Percentiles rank a stretch among this genome's conserved stretches.
These are phyloP conservation scores for Fraxinus anomala DNA, from an alignment of 257 asterid species.

Conservation along the genomic window DNA sequence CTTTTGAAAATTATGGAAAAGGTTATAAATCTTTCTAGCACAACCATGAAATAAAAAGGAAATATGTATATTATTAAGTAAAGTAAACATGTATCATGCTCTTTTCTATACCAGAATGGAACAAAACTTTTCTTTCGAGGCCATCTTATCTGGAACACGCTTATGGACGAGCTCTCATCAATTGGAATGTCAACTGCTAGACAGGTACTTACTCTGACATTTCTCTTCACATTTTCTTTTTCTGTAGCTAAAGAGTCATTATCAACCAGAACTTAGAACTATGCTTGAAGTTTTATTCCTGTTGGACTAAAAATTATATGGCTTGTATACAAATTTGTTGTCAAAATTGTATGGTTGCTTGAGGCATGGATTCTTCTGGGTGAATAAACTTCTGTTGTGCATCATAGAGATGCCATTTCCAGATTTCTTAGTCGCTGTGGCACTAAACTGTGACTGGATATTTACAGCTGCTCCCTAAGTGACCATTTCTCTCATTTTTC, in stretches of 20 bases:
- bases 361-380: constrained; percentile 4
- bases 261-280: constrained; percentile 4
- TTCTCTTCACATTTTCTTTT: constrained; percentile 20
- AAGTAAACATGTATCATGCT: constrained; percentile 25
- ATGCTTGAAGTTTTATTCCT: constrained; percentile 11
- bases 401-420: constrained; percentile 19
- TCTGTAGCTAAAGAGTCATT: constrained; percentile 6
- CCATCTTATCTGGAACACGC: constrained; percentile 80
- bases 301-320: not conserved
- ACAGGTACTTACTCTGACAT: constrained; percentile 46
- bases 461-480: not conserved
- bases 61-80: constrained; percentile 16
- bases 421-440: not conserved
- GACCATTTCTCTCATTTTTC: not conserved
- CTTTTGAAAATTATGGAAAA: constrained; percentile 20
- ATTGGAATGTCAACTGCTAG: constrained; percentile 76
- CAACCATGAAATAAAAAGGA: constrained; percentile 20
- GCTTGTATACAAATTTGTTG: not conserved
- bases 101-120: constrained; percentile 58
- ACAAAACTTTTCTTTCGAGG: constrained; percentile 80
- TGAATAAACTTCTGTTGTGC: constrained; percentile 3
- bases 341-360: constrained; percentile 9
- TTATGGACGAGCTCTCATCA: constrained; percentile 71
- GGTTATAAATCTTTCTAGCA: constrained; percentile 18
- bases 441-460: not conserved